Evolutionary conservation across 495 filamentous ascomycete genomes (phyloP), one percentile per base, ranked within the genome.

Genomic region (Aspergillus bertholletiae): DNA sequence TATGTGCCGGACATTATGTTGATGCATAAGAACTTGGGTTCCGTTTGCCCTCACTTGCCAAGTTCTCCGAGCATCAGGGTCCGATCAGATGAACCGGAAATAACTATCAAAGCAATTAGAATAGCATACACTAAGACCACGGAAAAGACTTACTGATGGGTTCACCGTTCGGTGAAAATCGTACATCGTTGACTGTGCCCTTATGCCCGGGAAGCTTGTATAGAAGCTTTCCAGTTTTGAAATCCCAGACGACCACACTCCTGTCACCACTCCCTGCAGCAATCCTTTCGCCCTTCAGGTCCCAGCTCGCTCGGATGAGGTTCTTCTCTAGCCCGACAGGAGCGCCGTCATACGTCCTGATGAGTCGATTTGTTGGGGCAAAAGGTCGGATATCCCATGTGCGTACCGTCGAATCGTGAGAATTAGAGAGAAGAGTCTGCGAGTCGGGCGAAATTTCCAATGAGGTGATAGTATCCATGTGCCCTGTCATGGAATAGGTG

Each of bases 361-460:
- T 78, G 45, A 90, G 85, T 50, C 94, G 80, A 64, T 96, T 89
- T 0, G 84, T 79, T 0, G 94, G 90, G 2, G 95, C 93, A 66
- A 97, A 99, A 3, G 95, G 92, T 54, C 92, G 81, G 39, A 99
- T 89, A 68, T 99, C 92, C 95, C 94, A 99, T 21, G 92, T 96
- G 54, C 89, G 82, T 13, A 92, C 94, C 0, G 93, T 94, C 12
- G 87, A 90, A 65, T 99, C 94, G 72, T 96, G 91, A 3, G 90
- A 89, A 61, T 96, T 92, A 13, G 94, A 97, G 4, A 97, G 77
- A 22, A 99, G 78, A 12, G 88, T 84, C 63, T 96, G 91, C 5
- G 90, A 88, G 62, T 97, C 95, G 0, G 94, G 94, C 3, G 95
- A 97, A 23, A 97, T 80, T 43, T 86, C 74, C 20, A 99, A 80